These are phyloP conservation scores for Candida koratica DNA, from an alignment of 805 yeast genomes.

Conservation along the genomic window DNA sequence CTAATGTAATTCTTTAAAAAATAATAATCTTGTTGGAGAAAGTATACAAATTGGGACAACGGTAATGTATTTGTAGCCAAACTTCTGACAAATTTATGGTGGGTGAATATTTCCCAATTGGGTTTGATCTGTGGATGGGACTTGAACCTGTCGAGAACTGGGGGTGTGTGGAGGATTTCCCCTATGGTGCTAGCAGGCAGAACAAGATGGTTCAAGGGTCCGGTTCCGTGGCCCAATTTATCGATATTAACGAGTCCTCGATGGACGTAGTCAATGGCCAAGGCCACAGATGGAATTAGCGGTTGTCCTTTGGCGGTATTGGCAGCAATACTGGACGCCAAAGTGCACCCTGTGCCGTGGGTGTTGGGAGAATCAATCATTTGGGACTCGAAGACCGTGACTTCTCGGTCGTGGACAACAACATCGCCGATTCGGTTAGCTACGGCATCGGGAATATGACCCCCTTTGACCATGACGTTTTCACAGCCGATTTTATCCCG, in stretches of 20 bases:
- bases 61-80: conserved; percentile 52
- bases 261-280: conserved; percentile 63
- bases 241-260: conserved; percentile 47
- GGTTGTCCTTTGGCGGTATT: conserved; percentile 56
- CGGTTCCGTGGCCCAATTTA: conserved; percentile 52
- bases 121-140: conserved; percentile 52
- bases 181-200: conserved; percentile 20
- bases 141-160: conserved; percentile 46
- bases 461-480: conserved; percentile 73
- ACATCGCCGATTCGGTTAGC: conserved; percentile 47
- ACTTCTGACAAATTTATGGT: conserved; percentile 58
- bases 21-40: conserved; percentile 60
- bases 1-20: conserved; percentile 67
- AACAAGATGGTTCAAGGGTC: conserved; percentile 71
- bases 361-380: conserved; percentile 49
- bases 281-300: conserved; percentile 47
- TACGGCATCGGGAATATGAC: conserved; percentile 50
- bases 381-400: conserved; percentile 45
- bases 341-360: conserved; percentile 91
- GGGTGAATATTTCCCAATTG: conserved; percentile 54
- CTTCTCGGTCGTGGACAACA: conserved; percentile 42
- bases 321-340: conserved; percentile 77
- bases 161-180: conserved; percentile 8
- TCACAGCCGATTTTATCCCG: conserved; percentile 35
- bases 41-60: conserved; percentile 48